Percentiles rank a stretch among this genome's conserved stretches.
Evolutionary conservation across 2,329 filamentous ascomycete genomes (phyloP).

Genomic region (Aphanoascus verrucosus): DNA sequence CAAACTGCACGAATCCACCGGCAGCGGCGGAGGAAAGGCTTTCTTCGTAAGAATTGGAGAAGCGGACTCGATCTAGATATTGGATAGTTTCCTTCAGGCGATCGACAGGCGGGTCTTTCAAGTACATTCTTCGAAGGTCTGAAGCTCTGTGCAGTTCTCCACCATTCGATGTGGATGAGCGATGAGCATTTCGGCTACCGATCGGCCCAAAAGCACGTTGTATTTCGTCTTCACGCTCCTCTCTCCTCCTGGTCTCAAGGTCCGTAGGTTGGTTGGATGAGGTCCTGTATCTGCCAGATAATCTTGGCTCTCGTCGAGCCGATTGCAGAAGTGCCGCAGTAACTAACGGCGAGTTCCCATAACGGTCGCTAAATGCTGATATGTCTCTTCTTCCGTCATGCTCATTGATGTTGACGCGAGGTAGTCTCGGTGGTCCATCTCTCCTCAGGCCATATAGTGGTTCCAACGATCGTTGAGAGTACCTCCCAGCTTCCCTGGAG

Average conservation of each 20-base stretch:
- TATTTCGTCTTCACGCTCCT: background rate
- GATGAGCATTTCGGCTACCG: background rate
- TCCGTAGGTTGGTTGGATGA: constrained; percentile 34
- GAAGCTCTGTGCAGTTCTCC: constrained; percentile 23
- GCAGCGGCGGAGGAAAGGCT: constrained; percentile 44
- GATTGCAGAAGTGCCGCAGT: constrained; percentile 34
- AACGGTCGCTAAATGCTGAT: background rate
- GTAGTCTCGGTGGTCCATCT: constrained; percentile 18
- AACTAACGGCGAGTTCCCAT: constrained; percentile 11
- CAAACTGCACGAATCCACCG: constrained; percentile 43
- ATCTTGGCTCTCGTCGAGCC: constrained; percentile 30
- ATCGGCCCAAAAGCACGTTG: background rate
- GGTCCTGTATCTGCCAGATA: constrained; percentile 28
- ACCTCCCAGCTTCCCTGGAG: constrained; percentile 13
- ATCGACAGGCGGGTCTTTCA: constrained; percentile 26
- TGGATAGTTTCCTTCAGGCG: constrained; percentile 49
- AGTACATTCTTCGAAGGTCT: constrained; percentile 29
- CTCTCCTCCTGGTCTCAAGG: constrained; percentile 19
- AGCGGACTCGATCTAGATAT: constrained; percentile 50
- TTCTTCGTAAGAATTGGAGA: constrained; percentile 44
- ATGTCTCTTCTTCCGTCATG: constrained; percentile 17
- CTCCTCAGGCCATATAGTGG: constrained; percentile 20
- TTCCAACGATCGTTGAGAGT: background rate
- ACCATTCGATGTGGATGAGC: constrained; percentile 14
- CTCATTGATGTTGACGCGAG: constrained; percentile 17